Percentiles rank a stretch among this genome's conserved stretches.
Evolutionary conservation across 805 yeast genomes (phyloP).

Genomic region (Ogataea nakhonphanomensis): DNA sequence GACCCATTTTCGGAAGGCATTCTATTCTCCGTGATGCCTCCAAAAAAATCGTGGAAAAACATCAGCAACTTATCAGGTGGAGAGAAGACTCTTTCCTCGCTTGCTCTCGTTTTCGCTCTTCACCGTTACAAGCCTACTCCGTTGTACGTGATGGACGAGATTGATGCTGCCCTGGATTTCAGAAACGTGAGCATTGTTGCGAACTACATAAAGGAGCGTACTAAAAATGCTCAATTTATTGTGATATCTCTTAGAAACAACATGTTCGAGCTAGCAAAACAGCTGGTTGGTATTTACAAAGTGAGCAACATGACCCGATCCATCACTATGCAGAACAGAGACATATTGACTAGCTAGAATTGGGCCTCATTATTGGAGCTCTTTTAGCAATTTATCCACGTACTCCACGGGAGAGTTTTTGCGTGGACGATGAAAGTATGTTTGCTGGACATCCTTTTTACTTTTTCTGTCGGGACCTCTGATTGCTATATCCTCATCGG

Average conservation of each 20-base stretch:
- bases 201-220: constrained; percentile 90
- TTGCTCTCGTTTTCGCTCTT: constrained; percentile 93
- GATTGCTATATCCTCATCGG: constrained; percentile 13
- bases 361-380: not conserved
- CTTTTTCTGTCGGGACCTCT: constrained; percentile 2
- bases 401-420: not conserved
- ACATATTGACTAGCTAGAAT: constrained; percentile 25
- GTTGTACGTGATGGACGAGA: constrained; percentile 97
- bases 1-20: constrained; percentile 99
- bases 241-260: constrained; percentile 94
- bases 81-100: constrained; percentile 90
- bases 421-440: constrained; percentile 3
- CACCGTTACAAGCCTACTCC: constrained; percentile 98
- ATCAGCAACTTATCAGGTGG: constrained; percentile 96
- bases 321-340: constrained; percentile 69
- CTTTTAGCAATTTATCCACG: constrained; percentile 2
- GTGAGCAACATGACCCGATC: constrained; percentile 87
- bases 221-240: constrained; percentile 93
- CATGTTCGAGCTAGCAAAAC: constrained; percentile 96
- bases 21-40: constrained; percentile 97
- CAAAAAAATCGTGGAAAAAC: constrained; percentile 96
- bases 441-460: not conserved
- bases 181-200: constrained; percentile 97
- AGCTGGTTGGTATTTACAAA: constrained; percentile 92
- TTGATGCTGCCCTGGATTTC: constrained; percentile 97